Evolutionary conservation across 2,329 filamentous ascomycete genomes (phyloP), one percentile per base, ranked within the genome.

Genomic region (Colletotrichum simmondsii): DNA sequence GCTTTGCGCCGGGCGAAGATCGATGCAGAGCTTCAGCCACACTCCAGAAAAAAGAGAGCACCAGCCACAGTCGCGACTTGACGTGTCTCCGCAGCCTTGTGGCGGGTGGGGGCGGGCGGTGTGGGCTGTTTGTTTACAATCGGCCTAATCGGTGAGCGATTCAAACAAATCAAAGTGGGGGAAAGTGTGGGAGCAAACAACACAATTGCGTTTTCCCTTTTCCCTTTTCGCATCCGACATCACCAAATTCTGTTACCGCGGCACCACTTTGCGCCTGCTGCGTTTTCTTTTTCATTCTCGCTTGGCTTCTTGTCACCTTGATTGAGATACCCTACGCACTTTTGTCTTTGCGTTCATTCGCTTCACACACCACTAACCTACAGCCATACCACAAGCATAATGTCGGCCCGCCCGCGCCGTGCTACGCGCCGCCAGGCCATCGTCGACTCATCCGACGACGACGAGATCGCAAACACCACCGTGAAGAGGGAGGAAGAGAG

Each of bases 401-500:
- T 75, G 74, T 75, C 74, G 30, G 28, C 69, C 80, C 83, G 62
- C 81, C 85, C 74, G 78, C 85, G 86, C 79, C 84, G 85, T 72
- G 86, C 87, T 49, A 82, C 93, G 65, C 90, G 94, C 79, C 91
- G 92, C 77, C 93, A 92, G 77, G 90, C 93, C 63, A 88, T 97
- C 60, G 85, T 95, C 72, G 95, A 97, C 76, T 95, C 92, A 10
- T 94, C 96, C 54, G 94, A 97, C 71, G 93, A 95, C 69, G 91
- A 90, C 67, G 83, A 87, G 52, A 85, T 89, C 77, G 86, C 88
- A 74, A 87, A 90, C 78, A 87, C 89, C 64, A 85, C 80, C 54
- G 81, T 76, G 57, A 81, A 79, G 72, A 85, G 90, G 42, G 87
- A 90, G 19, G 88, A 92, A 32, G 90, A 93, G 4, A 87, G 85